Base-by-base conservation (phyloP, 164 flowering plant genomes). In the Sextonia rubra region DNA sequence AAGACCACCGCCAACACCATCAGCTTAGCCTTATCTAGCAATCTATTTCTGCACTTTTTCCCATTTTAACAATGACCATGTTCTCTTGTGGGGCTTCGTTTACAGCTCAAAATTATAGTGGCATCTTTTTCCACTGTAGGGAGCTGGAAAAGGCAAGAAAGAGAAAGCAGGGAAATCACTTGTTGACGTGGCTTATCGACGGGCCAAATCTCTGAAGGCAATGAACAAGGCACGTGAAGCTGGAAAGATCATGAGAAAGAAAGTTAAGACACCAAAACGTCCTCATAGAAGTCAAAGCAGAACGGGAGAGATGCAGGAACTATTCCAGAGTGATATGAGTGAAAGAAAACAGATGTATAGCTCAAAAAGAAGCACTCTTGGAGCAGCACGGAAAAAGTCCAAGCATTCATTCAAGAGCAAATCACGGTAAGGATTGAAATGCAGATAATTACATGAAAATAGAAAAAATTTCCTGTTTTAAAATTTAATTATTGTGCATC, bases 341-440 rank as follows among this genome's bases (percentile, higher is more conserved):
- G 97, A 90, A 66, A 84, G 68, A 60, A 90, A 84, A 71, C 88
- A 82, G 80, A 44, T 60, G 55, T 71, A 66, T 24, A 47, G 37
- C n/a, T 52, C 67, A 2, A 87, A 80, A 68, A 81, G 74, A 74
- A 75, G 47, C 65, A 58, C 70, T 64, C 76, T 49, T 60, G 83
- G 79, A 47, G 75, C 60, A 32, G 82, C 69, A 47, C 84, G 82
- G 83, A 91, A 82, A 69, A 90, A 87, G 81, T 72, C 90, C 25
- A 85, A 83, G 72, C 71, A 76, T 72, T 89, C 97, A 27, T 95
- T 95, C 74, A 94, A 94, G 85, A 94, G 97, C 89, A 92, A 94
- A 77, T 91, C 97, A 80, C 77, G 98, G 98, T 94, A 87, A 71
- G 79, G 70, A 71, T 75, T 55, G 20, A 20, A 60, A 26, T 27